Percentiles rank a stretch among this genome's conserved stretches.
Evolutionary conservation across 768 basidiomycete genomes (phyloP).

Genomic region (Boletus coccyginus): DNA sequence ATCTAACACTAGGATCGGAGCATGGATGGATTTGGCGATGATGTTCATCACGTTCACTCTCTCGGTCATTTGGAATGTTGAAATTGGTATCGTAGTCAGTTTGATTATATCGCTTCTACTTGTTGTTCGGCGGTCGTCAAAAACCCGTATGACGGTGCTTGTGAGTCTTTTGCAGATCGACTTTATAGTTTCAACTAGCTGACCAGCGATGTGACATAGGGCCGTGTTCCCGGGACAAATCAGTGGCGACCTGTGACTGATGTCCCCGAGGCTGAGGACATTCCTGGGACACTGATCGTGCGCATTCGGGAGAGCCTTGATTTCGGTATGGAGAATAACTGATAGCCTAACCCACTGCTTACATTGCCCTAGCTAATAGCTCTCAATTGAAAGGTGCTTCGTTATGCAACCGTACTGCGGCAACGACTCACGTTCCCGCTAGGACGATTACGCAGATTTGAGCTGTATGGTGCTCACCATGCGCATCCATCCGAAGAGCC

Average conservation of each 20-base stretch:
- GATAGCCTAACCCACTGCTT: background rate
- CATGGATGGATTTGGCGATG: slow-evolving; percentile 87
- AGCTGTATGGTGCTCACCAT: slow-evolving; percentile 78
- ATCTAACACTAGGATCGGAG: slow-evolving; percentile 54
- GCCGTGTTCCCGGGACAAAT: slow-evolving; percentile 84
- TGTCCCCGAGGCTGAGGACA: slow-evolving; percentile 78
- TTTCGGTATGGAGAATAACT: slow-evolving; percentile 58
- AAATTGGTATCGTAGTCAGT: slow-evolving; percentile 89
- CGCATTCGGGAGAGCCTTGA: slow-evolving; percentile 88
- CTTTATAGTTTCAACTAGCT: background rate
- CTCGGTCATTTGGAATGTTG: slow-evolving; percentile 87
- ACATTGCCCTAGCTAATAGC: slow-evolving; percentile 69
- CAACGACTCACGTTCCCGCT: background rate
- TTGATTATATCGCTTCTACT: slow-evolving; percentile 84
- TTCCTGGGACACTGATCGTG: slow-evolving; percentile 81
- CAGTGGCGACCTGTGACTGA: slow-evolving; percentile 90
- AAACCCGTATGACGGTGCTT: slow-evolving; percentile 86
- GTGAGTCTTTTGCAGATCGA: slow-evolving; percentile 34
- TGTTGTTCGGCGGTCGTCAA: slow-evolving; percentile 87
- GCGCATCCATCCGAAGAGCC: slow-evolving; percentile 91
- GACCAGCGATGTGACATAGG: slow-evolving; percentile 41
- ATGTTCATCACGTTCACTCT: slow-evolving; percentile 87
- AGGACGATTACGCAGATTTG: slow-evolving; percentile 82
- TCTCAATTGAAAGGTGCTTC: slow-evolving; percentile 79
- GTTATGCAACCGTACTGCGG: background rate